Percentiles rank a stretch among this genome's conserved stretches.
Conservation (phyloP, 495 filamentous ascomycete genomes). For the Astrothelium macrocarpum region DNA sequence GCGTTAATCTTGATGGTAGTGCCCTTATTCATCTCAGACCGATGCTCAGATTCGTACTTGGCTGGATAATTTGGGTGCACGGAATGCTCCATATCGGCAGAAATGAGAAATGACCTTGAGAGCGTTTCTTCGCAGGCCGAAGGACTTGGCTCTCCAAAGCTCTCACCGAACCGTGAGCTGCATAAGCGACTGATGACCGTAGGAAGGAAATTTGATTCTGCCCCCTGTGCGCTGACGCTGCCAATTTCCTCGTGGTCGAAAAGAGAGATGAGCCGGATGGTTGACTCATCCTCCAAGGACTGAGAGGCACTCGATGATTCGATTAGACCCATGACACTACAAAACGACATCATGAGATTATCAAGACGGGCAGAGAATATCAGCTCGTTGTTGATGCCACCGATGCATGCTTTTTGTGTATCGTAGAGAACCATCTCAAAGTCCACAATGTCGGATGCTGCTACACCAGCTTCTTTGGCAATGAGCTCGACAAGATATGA, state of each 20-base stretch:
- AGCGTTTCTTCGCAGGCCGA: constrained; percentile 93
- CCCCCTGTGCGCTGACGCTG: constrained; percentile 81
- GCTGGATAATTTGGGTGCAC: constrained; percentile 86
- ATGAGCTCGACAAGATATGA: constrained; percentile 75
- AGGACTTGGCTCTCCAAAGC: constrained; percentile 38
- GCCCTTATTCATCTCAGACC: constrained; percentile 91
- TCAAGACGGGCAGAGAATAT: constrained; percentile 90
- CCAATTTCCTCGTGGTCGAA: constrained; percentile 99
- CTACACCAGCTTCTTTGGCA: constrained; percentile 64
- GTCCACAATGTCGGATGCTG: constrained; percentile 66
- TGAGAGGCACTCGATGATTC: constrained; percentile 36
- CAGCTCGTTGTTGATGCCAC: constrained; percentile 85
- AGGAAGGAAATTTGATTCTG: constrained; percentile 84
- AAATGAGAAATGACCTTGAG: constrained; percentile 84
- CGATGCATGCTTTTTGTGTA: constrained; percentile 79
- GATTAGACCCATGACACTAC: constrained; percentile 71
- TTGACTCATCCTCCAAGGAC: constrained; percentile 67
- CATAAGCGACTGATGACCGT: constrained; percentile 81
- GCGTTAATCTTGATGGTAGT: constrained; percentile 97
- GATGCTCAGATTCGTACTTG: constrained; percentile 87
- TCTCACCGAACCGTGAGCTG: constrained; percentile 51
- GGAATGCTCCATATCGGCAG: constrained; percentile 94
- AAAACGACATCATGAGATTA: constrained; percentile 92
- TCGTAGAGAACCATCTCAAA: constrained; percentile 96
- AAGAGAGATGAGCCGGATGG: constrained; percentile 78